phyloP scores from a whole-genome alignment of 768 basidiomycete species.

The Podaxis rugospora region DNA sequence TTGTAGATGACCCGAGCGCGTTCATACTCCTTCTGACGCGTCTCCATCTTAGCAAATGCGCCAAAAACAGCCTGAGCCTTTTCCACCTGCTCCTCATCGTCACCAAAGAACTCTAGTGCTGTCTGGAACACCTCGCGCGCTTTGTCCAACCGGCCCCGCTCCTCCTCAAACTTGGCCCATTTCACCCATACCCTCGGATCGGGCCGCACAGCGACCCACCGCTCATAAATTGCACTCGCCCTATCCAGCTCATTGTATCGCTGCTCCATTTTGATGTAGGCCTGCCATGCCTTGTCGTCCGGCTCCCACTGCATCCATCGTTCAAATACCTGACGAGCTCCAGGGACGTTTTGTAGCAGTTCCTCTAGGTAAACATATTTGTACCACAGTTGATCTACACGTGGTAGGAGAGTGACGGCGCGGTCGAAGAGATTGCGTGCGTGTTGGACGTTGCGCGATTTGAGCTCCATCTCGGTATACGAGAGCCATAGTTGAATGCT shows the following conservation, averaged over 20 bases:
- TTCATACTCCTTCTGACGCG: slow-evolving; percentile 91
- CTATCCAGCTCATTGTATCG: slow-evolving; percentile 90
- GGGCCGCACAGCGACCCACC: slow-evolving; percentile 74
- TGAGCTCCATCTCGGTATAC: slow-evolving; percentile 97
- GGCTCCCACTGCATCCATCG: slow-evolving; percentile 99
- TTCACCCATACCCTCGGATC: slow-evolving; percentile 85
- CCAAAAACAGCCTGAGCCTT: slow-evolving; percentile 94
- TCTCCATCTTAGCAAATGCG: slow-evolving; percentile 97
- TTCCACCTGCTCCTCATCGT: slow-evolving; percentile 89
- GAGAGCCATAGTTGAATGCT: slow-evolving; percentile 90
- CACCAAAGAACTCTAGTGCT: slow-evolving; percentile 85
- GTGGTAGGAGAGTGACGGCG: slow-evolving; percentile 92
- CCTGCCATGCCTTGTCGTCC: slow-evolving; percentile 99
- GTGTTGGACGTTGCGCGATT: slow-evolving; percentile 95
- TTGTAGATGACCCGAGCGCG: slow-evolving; percentile 97
- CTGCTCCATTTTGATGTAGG: slow-evolving; percentile 98
- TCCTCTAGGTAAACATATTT: slow-evolving; percentile 99
- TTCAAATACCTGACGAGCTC: slow-evolving; percentile 96
- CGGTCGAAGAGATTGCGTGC: slow-evolving; percentile 96
- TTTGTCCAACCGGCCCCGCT: slow-evolving; percentile 68
- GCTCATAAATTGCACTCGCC: slow-evolving; percentile 89
- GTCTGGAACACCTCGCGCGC: slow-evolving; percentile 88
- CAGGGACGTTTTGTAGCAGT: slow-evolving; percentile 91
- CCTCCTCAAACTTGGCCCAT: slow-evolving; percentile 85
- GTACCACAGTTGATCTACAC: slow-evolving; percentile 98